Evolutionary conservation across 257 asterid genomes (phyloP).

Genomic region (Datura wrightii): DNA sequence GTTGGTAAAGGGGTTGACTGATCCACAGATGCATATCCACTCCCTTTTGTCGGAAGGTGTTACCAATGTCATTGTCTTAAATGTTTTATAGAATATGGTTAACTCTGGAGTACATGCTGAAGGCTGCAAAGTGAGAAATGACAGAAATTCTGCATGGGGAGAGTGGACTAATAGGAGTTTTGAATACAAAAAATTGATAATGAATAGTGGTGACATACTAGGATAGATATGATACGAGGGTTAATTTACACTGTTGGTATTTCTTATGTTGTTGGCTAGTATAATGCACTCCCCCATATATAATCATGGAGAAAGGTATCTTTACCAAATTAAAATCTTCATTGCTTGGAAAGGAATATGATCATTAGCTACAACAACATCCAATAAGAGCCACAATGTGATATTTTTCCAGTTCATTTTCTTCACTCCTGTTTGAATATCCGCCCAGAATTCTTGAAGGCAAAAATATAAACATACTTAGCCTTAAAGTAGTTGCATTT

Average conservation of each 20-base stretch:
- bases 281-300: conserved; percentile 16
- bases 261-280: conserved; percentile 12
- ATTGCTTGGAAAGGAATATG: neutral
- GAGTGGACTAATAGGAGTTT: conserved; percentile 7
- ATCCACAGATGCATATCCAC: conserved; percentile 15
- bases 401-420: neutral
- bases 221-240: neutral
- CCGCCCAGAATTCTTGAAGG: neutral
- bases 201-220: neutral
- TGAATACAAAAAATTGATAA: neutral
- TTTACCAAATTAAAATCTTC: neutral
- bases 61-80: neutral
- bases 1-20: neutral
- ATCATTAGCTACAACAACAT: neutral
- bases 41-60: neutral
- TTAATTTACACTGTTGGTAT: neutral
- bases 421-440: neutral
- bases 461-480: neutral
- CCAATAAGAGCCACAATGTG: conserved; percentile 6
- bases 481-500: conserved; percentile 2
- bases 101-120: neutral
- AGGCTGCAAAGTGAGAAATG: conserved; percentile 17
- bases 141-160: neutral
- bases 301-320: neutral
- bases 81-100: neutral